Conservation (phyloP, 129 eudicot species). For the Mikania micrantha region DNA sequence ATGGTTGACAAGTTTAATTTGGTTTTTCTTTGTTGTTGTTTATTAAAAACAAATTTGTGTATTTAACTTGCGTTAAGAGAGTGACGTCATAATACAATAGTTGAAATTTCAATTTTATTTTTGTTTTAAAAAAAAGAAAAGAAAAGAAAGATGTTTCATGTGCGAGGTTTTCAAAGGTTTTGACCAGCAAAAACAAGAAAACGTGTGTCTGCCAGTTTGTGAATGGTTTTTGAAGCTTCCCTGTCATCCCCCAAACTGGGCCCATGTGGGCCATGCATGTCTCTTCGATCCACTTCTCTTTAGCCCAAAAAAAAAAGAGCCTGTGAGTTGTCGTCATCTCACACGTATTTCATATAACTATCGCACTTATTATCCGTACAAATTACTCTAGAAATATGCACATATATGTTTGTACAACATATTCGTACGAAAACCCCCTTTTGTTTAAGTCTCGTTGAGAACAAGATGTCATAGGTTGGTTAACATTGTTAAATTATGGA, state of each 20-base stretch:
- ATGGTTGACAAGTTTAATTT: background rate
- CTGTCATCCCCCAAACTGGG: slow-evolving; percentile 9
- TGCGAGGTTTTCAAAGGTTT: slow-evolving; percentile 23
- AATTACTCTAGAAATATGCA: background rate
- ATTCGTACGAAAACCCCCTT: no score
- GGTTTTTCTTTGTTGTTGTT: no score
- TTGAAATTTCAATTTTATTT: background rate
- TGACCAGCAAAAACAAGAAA: slow-evolving; percentile 13
- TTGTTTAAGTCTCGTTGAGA: no score
- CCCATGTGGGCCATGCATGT: slow-evolving; percentile 18
- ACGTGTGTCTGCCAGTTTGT: slow-evolving; percentile 29
- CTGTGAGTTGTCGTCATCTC: slow-evolving; percentile 22
- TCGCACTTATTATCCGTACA: slow-evolving; percentile 14
- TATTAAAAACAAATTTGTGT: no score
- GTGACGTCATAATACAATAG: background rate
- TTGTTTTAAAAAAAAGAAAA: background rate
- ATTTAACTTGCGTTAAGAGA: background rate
- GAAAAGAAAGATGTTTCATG: slow-evolving; percentile 25
- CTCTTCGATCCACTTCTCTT: slow-evolving; percentile 28
- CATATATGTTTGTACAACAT: background rate
- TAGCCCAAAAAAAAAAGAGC: slow-evolving; percentile 8
- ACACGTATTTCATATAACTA: slow-evolving; percentile 15
- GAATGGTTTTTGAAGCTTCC: slow-evolving; percentile 17
- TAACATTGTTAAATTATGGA: no score
- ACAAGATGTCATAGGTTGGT: no score